Base-by-base conservation (phyloP, 352 stramenopile genomes). In the Phytophthora litchii region DNA sequence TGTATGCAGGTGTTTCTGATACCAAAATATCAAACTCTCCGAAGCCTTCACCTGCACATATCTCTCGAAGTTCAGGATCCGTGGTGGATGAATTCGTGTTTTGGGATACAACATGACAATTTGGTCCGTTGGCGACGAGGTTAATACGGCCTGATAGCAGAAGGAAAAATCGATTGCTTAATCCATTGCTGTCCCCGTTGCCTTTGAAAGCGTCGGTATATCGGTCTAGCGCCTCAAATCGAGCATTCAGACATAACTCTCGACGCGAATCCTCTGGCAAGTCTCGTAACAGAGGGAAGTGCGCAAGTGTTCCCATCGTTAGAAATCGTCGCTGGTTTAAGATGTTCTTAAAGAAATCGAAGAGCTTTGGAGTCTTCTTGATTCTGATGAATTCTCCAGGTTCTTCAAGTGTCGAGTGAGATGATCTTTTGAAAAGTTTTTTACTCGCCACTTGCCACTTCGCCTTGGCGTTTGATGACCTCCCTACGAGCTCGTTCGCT, bases 321-420 rank as follows among this genome's bases (percentile, higher is more conserved):
- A 88, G 46, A 45, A 78, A 76, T 48, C 71, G 84, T 4, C 80
- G 75, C 52, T 89, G 80, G 41, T 89, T 88, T 3, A 89, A 40
- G 10, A 89, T 81, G 46, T 88, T 89, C 38, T 80, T 74, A 58
- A 88, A 86, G 7, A 89, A 60, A 13, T 87, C 62, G 17, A 88
- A 84, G 14, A 89, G 66, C 38, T 80, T 87, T 11, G 75, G 73
- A 4, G 59, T 65, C 31, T 78, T 82, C 8, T 46, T 70, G 8
- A 16, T 16, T 6, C 21, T 42, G 10, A 43, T 17, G 2, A 16
- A 53, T 16, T 34, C 21, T 25, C 46, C 43, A 41, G 41, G 31
- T 3, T 57, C 42, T 36, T 71, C 44, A 41, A 57, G 16, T n/a
- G 21, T 34, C 19, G 48, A 29, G 19, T 54, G 52, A 64, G 56